Evolutionary conservation across 2,329 filamentous ascomycete genomes (phyloP).

Genomic region (Paracorniculantispora psalliotae): DNA sequence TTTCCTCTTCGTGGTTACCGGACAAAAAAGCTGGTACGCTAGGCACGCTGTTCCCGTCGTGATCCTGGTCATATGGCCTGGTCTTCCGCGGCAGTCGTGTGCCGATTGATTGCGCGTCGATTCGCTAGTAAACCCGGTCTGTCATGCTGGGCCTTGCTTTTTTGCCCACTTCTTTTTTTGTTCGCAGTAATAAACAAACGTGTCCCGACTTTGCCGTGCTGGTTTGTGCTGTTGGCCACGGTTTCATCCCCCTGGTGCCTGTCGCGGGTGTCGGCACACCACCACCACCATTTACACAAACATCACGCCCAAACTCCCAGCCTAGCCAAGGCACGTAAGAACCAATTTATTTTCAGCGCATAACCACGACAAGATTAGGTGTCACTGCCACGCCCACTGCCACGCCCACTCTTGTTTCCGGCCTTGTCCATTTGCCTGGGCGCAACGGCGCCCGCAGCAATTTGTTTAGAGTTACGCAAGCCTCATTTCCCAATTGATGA

Average conservation of each 20-base stretch:
- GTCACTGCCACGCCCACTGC: neutral
- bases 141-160: neutral
- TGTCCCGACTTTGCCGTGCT: slow-evolving; percentile 3
- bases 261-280: neutral
- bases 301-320: no score
- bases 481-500: neutral
- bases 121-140: neutral
- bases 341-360: no score
- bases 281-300: no score
- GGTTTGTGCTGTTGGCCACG: neutral
- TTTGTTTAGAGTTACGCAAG: slow-evolving; percentile 5
- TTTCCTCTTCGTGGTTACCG: neutral
- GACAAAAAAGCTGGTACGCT: neutral
- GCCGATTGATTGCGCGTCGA: slow-evolving; percentile 2
- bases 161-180: no score
- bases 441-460: no score
- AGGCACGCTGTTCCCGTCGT: neutral
- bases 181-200: no score
- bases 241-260: neutral
- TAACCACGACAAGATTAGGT: neutral
- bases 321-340: no score
- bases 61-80: neutral
- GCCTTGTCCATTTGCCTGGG: no score
- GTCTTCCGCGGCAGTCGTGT: neutral
- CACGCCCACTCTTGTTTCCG: no score